phyloP scores from a whole-genome alignment of 1,139 yeast species.

The Zhuliangozyma parablackwelliae region DNA sequence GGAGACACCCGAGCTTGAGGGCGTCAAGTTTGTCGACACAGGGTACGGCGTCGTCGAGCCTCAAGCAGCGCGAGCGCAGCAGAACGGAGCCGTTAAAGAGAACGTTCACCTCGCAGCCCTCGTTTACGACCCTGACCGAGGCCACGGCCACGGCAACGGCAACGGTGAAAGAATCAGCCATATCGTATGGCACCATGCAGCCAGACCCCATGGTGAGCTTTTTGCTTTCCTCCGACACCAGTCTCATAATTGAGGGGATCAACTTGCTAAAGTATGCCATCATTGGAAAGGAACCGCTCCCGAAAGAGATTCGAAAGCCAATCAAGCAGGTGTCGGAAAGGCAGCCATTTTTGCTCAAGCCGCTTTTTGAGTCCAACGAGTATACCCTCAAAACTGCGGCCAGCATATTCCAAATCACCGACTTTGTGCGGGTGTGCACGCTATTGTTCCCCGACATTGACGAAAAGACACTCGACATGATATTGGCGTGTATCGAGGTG shows the following conservation, averaged over 20 bases:
- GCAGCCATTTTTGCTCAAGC: slow-evolving; percentile 25
- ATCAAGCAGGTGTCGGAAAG: slow-evolving; percentile 25
- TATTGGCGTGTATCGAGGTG: slow-evolving; percentile 21
- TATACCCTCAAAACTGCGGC: slow-evolving; percentile 20
- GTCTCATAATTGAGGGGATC: slow-evolving; percentile 31
- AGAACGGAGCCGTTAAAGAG: slow-evolving; percentile 6
- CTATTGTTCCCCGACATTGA: slow-evolving; percentile 24
- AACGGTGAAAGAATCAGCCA: background rate
- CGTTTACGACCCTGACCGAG: background rate
- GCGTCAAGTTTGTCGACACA: slow-evolving; percentile 9
- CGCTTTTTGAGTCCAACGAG: slow-evolving; percentile 26
- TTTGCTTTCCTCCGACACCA: slow-evolving; percentile 27
- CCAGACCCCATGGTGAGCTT: slow-evolving; percentile 34
- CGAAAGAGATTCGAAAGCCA: slow-evolving; percentile 18
- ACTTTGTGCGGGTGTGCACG: slow-evolving; percentile 31
- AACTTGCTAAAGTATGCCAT: slow-evolving; percentile 36
- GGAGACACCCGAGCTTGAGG: background rate
- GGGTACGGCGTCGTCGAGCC: slow-evolving; percentile 1
- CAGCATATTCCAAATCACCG: slow-evolving; percentile 27
- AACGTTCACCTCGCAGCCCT: background rate
- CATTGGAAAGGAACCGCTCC: slow-evolving; percentile 32
- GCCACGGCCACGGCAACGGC: background rate
- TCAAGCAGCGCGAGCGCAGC: slow-evolving; percentile 6
- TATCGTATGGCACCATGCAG: too few species aligned
- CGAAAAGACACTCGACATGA: slow-evolving; percentile 18